These are phyloP conservation scores for Neonectria ditissima DNA, from an alignment of 2,329 filamentous ascomycete genomes.

Conservation along the genomic window DNA sequence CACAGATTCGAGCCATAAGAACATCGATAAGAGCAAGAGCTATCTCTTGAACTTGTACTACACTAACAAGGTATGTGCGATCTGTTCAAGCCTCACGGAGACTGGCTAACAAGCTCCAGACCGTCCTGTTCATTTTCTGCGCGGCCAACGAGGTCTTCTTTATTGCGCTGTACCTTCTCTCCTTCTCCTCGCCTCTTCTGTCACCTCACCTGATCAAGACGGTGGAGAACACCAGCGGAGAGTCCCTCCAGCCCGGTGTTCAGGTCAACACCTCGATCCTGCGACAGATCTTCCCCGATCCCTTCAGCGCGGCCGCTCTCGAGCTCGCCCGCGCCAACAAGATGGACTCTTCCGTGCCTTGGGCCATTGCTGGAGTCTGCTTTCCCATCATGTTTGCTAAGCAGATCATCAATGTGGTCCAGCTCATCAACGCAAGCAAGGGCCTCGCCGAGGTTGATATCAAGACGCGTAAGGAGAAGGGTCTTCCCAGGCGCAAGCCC, in stretches of 20 bases:
- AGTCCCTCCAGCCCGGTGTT: conserved; percentile 71
- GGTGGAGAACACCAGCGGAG: conserved; percentile 64
- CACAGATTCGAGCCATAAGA: conserved; percentile 87
- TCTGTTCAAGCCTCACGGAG: neutral
- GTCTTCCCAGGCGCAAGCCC: conserved; percentile 60
- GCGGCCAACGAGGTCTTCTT: conserved; percentile 96
- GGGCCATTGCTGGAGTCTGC: conserved; percentile 83
- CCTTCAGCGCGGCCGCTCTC: conserved; percentile 91
- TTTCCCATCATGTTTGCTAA: conserved; percentile 91
- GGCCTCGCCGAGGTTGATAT: conserved; percentile 95
- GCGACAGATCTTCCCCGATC: conserved; percentile 83
- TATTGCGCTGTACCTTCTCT: conserved; percentile 96
- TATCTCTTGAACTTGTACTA: conserved; percentile 96
- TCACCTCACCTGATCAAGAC: conserved; percentile 83
- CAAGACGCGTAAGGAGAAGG: conserved; percentile 66
- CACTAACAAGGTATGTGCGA: conserved; percentile 83
- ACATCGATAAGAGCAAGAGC: conserved; percentile 87
- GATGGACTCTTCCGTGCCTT: conserved; percentile 75
- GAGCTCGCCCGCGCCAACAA: conserved; percentile 96
- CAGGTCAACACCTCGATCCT: conserved; percentile 78
- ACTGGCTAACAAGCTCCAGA: conserved; percentile 62
- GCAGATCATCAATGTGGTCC: conserved; percentile 93
- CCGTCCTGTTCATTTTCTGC: conserved; percentile 91
- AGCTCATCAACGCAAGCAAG: conserved; percentile 91
- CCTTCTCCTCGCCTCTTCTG: conserved; percentile 91